phyloP scores from a whole-genome alignment of 352 stramenopile species.

The Phytophthora ohioensis region DNA sequence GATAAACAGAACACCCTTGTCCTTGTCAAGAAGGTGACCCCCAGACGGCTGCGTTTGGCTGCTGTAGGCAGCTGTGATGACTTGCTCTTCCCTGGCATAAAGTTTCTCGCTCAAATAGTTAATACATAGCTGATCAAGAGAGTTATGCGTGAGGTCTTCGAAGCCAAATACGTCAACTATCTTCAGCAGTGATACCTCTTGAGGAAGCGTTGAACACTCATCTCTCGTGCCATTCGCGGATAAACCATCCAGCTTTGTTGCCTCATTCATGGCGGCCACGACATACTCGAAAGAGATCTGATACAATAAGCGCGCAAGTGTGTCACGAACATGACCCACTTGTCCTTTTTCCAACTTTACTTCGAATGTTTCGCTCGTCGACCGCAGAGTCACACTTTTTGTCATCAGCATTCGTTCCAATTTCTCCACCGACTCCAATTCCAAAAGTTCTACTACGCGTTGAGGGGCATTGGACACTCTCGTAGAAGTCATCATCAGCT shows the following conservation, averaged over 20 bases:
- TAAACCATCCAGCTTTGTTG: slow-evolving; percentile 36
- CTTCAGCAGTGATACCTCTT: slow-evolving; percentile 40
- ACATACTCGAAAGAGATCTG: slow-evolving; percentile 59
- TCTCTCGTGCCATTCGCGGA: neutral
- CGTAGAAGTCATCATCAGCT: slow-evolving; percentile 40
- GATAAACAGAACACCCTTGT: slow-evolving; percentile 43
- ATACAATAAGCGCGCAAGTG: slow-evolving; percentile 70
- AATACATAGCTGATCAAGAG: slow-evolving; percentile 82
- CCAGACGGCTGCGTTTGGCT: neutral
- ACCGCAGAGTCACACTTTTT: slow-evolving; percentile 50
- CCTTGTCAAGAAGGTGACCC: slow-evolving; percentile 1
- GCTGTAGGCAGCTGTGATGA: slow-evolving; percentile 25
- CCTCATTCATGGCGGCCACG: slow-evolving; percentile 56
- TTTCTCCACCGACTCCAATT: slow-evolving; percentile 32
- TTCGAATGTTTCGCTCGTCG: slow-evolving; percentile 65
- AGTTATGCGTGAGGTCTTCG: slow-evolving; percentile 73
- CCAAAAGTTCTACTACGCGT: slow-evolving; percentile 49
- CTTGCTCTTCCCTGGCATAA: slow-evolving; percentile 53
- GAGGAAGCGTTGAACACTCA: neutral
- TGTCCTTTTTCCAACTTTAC: slow-evolving; percentile 59
- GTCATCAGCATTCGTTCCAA: slow-evolving; percentile 61
- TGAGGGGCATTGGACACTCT: slow-evolving; percentile 18
- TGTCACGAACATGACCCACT: slow-evolving; percentile 56
- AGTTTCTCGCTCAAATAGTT: slow-evolving; percentile 89
- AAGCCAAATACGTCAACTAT: slow-evolving; percentile 84